Evolutionary conservation across 176 grass and related monocot genomes (phyloP), one percentile per base, ranked within the genome.

Genomic region (Zoysia pacifica): DNA sequence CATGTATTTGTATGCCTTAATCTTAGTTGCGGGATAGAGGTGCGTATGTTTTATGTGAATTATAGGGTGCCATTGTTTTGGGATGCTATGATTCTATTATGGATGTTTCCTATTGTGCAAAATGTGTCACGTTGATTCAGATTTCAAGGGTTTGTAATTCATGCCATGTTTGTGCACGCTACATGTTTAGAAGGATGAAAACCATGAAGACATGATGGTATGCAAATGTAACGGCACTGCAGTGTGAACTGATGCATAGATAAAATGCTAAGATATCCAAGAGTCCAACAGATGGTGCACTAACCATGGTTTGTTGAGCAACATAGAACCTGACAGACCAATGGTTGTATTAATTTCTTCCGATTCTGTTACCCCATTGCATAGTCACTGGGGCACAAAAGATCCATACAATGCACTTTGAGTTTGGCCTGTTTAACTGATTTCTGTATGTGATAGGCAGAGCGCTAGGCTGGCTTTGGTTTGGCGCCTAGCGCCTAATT

Each of bases 341-440:
- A 67, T 66, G 64, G 10, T 55, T 56, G 0, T 65, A 49, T 65
- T 66, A 71, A 66, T 43, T 65, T 67, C 39, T 1, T 78, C 73
- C 5, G 15, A 51, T 77, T 10, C 44, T 1, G 0, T 76, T 11
- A 46, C 37, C 14, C 9, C 6, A 69, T 19, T 19, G 66, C 11
- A 37, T 68, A 42, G 3, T 78, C 19, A 56, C 63, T 11, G 28
- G 44, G 67, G 48, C 19, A 35, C 16, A 15, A 40, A 18, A 2
- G 18, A 36, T 38, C 59, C 58, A 12, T 59, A 40, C 2, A 58
- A 13, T 12, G 13, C 42, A 83, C 28, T 9, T 11, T 3, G 14
- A 1, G 72, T 59, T 48, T 59, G 16, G 3, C 61, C 56, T 59
- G 8, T 38, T 54, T 70, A 40, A 14, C 14, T 55, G 64, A 65